These are phyloP conservation scores for Vigna angularis DNA, from an alignment of 306 rosid species.

Conservation along the genomic window DNA sequence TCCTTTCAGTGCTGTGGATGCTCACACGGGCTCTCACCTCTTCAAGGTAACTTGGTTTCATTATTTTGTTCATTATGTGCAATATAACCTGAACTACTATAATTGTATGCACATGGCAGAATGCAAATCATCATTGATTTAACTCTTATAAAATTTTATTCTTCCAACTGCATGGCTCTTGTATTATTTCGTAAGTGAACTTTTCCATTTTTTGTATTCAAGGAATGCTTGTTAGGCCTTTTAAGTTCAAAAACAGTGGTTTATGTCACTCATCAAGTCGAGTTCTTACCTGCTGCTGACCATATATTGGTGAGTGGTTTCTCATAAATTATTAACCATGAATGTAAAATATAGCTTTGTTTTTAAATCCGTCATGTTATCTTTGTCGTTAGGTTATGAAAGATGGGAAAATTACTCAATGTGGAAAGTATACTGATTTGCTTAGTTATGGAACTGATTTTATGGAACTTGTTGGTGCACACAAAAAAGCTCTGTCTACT, in stretches of 20 bases:
- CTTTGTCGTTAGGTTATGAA: conserved; percentile 70
- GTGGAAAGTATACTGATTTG: conserved; percentile 76
- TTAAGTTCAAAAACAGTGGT: conserved; percentile 74
- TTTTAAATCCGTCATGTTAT: background rate
- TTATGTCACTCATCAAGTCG: conserved; percentile 87
- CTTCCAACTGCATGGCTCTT: background rate
- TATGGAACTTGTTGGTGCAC: conserved; percentile 90
- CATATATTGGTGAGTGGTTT: conserved; percentile 66
- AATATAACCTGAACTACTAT: background rate
- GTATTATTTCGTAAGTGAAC: background rate
- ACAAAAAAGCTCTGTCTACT: conserved; percentile 69
- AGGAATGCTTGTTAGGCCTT: conserved; percentile 66
- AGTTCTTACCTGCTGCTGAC: conserved; percentile 83
- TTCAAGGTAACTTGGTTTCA: too few species aligned
- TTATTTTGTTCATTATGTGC: conserved; percentile 26
- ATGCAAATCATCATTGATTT: background rate
- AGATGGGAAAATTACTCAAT: conserved; percentile 77
- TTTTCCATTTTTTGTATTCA: conserved; percentile 7
- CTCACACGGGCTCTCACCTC: too few species aligned
- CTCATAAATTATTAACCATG: background rate
- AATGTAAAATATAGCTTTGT: background rate
- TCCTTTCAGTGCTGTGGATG: too few species aligned
- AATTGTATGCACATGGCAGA: background rate
- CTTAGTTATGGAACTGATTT: conserved; percentile 73
- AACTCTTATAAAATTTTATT: background rate